These are phyloP conservation scores for Clarireedia paspali DNA, from an alignment of 2,329 filamentous ascomycete genomes.

Conservation along the genomic window DNA sequence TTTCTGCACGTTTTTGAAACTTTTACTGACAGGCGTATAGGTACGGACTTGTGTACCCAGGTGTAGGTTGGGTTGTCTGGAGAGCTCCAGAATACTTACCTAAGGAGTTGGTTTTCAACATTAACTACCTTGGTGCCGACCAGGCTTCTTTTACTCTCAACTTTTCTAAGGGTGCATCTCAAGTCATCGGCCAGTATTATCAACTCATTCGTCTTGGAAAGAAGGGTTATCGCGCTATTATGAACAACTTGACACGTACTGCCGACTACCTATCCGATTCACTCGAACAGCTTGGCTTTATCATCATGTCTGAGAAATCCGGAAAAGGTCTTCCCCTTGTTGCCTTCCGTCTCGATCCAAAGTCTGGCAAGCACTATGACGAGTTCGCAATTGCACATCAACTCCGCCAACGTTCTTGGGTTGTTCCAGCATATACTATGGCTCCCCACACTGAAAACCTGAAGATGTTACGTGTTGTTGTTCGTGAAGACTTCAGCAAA, in stretches of 20 bases:
- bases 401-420: slow-evolving; percentile 81
- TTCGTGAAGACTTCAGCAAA: slow-evolving; percentile 85
- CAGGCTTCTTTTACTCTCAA: slow-evolving; percentile 95
- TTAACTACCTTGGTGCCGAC: slow-evolving; percentile 95
- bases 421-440: slow-evolving; percentile 96
- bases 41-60: slow-evolving; percentile 73
- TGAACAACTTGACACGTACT: slow-evolving; percentile 85
- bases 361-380: slow-evolving; percentile 52
- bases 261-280: slow-evolving; percentile 77
- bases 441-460: slow-evolving; percentile 61
- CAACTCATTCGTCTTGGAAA: slow-evolving; percentile 93
- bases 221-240: slow-evolving; percentile 85
- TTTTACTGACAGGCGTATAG: slow-evolving; percentile 6
- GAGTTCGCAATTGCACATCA: slow-evolving; percentile 79
- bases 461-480: slow-evolving; percentile 88
- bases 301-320: slow-evolving; percentile 76
- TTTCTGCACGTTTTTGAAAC: neutral
- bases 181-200: slow-evolving; percentile 96
- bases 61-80: slow-evolving; percentile 93
- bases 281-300: slow-evolving; percentile 68
- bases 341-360: slow-evolving; percentile 68
- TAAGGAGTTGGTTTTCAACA: slow-evolving; percentile 90
- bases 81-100: slow-evolving; percentile 75
- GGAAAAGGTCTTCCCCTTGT: slow-evolving; percentile 82
- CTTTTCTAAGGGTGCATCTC: slow-evolving; percentile 91